Conservation (phyloP, 176 grass and related monocot species). For the Tillandsia leiboldiana region DNA sequence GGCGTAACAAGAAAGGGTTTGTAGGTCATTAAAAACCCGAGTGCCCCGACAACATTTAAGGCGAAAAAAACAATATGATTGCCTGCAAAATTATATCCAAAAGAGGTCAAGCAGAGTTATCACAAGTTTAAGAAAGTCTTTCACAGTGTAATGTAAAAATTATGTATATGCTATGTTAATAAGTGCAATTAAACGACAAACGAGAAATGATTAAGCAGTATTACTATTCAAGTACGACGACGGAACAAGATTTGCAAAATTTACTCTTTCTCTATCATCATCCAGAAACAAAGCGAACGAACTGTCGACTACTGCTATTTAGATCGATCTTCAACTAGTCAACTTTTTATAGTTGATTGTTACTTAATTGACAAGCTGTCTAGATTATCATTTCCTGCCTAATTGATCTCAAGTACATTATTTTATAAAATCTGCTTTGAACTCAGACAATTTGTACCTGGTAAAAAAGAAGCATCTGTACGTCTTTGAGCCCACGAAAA, state of each 20-base stretch:
- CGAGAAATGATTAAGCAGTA: too few relatives aligned
- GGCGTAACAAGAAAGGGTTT: conserved; percentile 28
- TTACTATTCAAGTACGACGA: too few relatives aligned
- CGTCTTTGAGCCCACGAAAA: conserved; percentile 65
- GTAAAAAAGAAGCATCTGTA: conserved; percentile 41
- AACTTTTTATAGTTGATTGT: too few relatives aligned
- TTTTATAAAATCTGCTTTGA: too few relatives aligned
- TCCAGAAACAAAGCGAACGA: too few relatives aligned
- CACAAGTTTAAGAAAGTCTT: background rate
- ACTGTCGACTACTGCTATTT: too few relatives aligned
- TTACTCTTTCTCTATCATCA: too few relatives aligned
- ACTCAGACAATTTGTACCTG: conserved; percentile 21
- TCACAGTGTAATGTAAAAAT: background rate
- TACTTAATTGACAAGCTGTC: too few relatives aligned
- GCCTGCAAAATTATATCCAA: conserved; percentile 26
- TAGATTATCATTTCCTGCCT: background rate
- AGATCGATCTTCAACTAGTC: too few relatives aligned
- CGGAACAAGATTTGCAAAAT: too few relatives aligned
- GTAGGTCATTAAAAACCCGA: conserved; percentile 30
- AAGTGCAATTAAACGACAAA: too few relatives aligned
- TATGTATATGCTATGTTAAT: background rate
- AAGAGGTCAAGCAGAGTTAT: background rate
- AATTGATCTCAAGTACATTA: too few relatives aligned
- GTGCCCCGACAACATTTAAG: conserved; percentile 29
- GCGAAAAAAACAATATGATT: conserved; percentile 52